Base-by-base conservation (phyloP, 2,329 filamentous ascomycete genomes). In the Aspergillus sp. region DNA sequence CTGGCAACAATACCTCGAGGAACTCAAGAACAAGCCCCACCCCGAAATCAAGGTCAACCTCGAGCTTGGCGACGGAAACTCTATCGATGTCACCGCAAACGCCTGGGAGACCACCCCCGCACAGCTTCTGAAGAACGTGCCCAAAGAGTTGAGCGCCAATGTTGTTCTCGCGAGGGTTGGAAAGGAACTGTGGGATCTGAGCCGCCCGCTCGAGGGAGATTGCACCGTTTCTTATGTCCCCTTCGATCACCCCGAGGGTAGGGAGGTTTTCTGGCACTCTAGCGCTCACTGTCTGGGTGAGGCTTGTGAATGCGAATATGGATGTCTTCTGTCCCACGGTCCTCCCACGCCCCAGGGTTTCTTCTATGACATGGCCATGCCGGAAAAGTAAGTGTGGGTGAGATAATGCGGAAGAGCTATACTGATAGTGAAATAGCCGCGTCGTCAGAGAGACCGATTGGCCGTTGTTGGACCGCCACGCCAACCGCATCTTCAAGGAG, bases 251-350 rank as follows among this genome's bases (percentile, higher is more conserved):
- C 72, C 76, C 1, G 79, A 91, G 79, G 94, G 92, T 71, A 93
- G 95, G 81, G 91, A 91, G 76, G 94, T 98, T 59, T 99, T 97
- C 81, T 99, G 94, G 94, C 95, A 98, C 79, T 96, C 92, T 19
- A 94, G 90, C 70, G 95, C 95, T 48, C 95, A 99, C 76, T 89
- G 96, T 66, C 86, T 99, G n/a, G 95, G 95, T 68, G 95, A 98
- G 79, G 93, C 93, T 62, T 91, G 90, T 53, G 95, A 99, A 79
- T 86, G 90, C 72, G 86, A 92, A 70, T 99, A 92, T 74, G 91
- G 92, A 62, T 97, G 94, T 79, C 89, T 91, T 70, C 86, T 97
- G 49, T 97, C 92, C 77, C 96, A 97, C 74, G 95, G 95, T 23
- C 95, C 95, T 36, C 95, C 92, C 9, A 92, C 94, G 48, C 87